These are phyloP conservation scores for Apophysomyces ossiformis DNA, from an alignment of 371 early-diverging fungal species.

Conservation along the genomic window DNA sequence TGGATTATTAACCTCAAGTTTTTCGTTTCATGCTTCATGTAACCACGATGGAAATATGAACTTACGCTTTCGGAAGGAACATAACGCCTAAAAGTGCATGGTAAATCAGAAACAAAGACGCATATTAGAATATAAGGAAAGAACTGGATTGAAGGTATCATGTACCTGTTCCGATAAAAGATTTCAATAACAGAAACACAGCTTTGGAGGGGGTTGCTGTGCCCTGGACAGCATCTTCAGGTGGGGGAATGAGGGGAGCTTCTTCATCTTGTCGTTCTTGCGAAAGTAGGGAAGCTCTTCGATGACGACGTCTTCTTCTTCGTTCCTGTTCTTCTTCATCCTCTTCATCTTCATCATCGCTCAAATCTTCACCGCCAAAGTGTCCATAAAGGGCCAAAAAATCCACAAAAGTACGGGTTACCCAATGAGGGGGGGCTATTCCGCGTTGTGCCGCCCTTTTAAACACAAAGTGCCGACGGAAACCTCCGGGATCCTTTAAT, in stretches of 20 bases:
- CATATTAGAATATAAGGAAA: background rate
- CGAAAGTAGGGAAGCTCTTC: slow-evolving; percentile 8
- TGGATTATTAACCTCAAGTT: background rate
- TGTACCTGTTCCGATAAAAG: slow-evolving; percentile 82
- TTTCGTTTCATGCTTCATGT: background rate
- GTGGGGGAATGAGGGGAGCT: slow-evolving; percentile 59
- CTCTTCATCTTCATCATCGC: slow-evolving; percentile 39
- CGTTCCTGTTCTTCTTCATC: slow-evolving; percentile 33
- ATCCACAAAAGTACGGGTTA: slow-evolving; percentile 91
- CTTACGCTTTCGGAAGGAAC: slow-evolving; percentile 71
- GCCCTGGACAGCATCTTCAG: slow-evolving; percentile 69
- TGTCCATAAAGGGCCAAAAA: slow-evolving; percentile 94
- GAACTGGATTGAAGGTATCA: slow-evolving; percentile 18
- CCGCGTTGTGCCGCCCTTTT: slow-evolving; percentile 76
- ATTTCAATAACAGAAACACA: slow-evolving; percentile 84
- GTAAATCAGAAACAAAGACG: background rate
- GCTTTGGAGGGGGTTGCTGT: slow-evolving; percentile 79
- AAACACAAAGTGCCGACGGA: slow-evolving; percentile 86
- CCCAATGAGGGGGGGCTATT: slow-evolving; percentile 65
- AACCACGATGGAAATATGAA: slow-evolving; percentile 3
- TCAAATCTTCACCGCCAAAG: slow-evolving; percentile 81
- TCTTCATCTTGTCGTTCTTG: slow-evolving; percentile 27
- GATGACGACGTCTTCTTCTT: slow-evolving; percentile 25
- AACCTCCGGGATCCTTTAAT: slow-evolving; percentile 82
- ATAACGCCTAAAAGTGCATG: slow-evolving; percentile 59